These are phyloP conservation scores for Allodekkera sacchari DNA, from an alignment of 805 yeast species.

Conservation along the genomic window DNA sequence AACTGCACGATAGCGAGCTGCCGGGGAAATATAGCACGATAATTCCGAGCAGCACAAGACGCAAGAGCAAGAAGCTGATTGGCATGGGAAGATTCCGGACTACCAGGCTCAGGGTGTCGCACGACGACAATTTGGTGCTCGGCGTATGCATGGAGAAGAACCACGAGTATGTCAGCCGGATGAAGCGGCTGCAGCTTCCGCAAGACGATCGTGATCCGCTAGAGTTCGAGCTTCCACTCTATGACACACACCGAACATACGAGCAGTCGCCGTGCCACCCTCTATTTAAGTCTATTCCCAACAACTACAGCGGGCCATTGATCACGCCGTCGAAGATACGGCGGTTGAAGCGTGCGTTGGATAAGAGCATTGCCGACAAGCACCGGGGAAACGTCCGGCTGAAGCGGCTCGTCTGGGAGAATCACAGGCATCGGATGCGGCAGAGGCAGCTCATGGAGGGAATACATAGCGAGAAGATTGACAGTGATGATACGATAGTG, in stretches of 20 bases:
- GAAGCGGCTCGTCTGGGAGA: conserved; percentile 4
- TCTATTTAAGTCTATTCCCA: neutral
- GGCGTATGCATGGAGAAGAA: too few species aligned
- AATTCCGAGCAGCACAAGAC: neutral
- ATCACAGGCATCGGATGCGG: too few species aligned
- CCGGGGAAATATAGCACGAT: neutral
- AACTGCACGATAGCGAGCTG: conserved; percentile 3
- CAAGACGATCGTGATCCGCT: conserved; percentile 4
- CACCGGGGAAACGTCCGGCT: conserved; percentile 1
- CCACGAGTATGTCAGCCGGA: too few species aligned
- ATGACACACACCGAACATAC: neutral
- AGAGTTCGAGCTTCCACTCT: neutral
- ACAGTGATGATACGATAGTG: too few species aligned
- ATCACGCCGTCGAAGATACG: conserved; percentile 2
- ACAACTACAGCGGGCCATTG: neutral
- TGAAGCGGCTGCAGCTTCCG: too few species aligned
- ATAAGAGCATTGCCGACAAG: conserved; percentile 1
- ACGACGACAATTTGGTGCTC: too few species aligned
- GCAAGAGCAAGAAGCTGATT: neutral
- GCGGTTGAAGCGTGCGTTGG: conserved; percentile 2
- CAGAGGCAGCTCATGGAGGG: too few species aligned
- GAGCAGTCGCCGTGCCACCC: neutral
- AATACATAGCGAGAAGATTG: too few species aligned
- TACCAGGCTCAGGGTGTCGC: too few species aligned
- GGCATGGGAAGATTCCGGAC: too few species aligned